Conservation (phyloP, 2,329 filamentous ascomycete species). For the Ophiocordyceps camponoti-leonardi region DNA sequence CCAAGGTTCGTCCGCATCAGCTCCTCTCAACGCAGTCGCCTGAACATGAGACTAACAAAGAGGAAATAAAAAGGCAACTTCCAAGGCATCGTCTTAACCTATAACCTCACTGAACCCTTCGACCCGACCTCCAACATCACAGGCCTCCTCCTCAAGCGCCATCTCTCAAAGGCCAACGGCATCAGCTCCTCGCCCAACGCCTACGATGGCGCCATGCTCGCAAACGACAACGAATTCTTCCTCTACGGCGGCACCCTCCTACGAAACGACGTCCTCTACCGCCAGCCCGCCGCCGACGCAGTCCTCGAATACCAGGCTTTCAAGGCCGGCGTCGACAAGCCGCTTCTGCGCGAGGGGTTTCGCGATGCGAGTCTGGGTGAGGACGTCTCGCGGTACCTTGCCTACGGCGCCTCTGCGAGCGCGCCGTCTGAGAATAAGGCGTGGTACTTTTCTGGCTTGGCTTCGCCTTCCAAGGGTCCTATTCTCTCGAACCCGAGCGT, state of each 20-base stretch:
- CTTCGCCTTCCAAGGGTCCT: slow-evolving; percentile 27
- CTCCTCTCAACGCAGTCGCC: no score
- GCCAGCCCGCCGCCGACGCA: slow-evolving; percentile 21
- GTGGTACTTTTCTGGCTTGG: slow-evolving; percentile 54
- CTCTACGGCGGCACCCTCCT: slow-evolving; percentile 42
- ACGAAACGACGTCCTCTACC: slow-evolving; percentile 14
- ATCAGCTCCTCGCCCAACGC: slow-evolving; percentile 39
- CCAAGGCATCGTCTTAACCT: slow-evolving; percentile 33
- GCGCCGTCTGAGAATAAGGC: slow-evolving; percentile 54
- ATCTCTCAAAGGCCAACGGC: slow-evolving; percentile 15
- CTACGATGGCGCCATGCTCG: slow-evolving; percentile 45
- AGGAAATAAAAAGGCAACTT: slow-evolving; percentile 26
- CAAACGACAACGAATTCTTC: slow-evolving; percentile 45
- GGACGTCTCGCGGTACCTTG: slow-evolving; percentile 41
- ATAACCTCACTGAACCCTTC: slow-evolving; percentile 42
- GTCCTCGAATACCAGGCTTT: slow-evolving; percentile 34
- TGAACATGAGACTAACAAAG: slow-evolving; percentile 3
- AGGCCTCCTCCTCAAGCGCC: slow-evolving; percentile 22
- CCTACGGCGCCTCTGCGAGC: slow-evolving; percentile 44
- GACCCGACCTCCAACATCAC: slow-evolving; percentile 33
- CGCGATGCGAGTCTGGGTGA: slow-evolving; percentile 20
- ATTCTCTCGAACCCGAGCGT: slow-evolving; percentile 21
- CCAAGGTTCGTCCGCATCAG: slow-evolving; percentile 23
- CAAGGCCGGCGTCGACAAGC: slow-evolving; percentile 28
- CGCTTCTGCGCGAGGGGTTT: slow-evolving; percentile 26